Evolutionary conservation across 2,329 filamentous ascomycete species (phyloP), one percentile per base, ranked within the genome.

Genomic region (Curvularia lunata): DNA sequence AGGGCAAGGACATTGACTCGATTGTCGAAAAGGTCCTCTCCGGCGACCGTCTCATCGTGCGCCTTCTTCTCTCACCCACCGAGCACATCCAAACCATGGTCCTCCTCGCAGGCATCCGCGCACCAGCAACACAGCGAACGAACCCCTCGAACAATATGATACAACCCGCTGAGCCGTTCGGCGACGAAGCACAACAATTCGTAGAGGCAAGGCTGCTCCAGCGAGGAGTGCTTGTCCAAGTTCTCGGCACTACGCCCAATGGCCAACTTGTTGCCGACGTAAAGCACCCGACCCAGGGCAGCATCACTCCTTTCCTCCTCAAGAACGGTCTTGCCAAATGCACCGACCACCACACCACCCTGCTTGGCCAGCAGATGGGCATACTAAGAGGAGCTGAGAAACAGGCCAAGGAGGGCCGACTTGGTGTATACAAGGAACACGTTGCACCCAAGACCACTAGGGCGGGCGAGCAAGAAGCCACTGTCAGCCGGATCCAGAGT

Each of bases 341-440:
- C 81, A 92, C 93, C 64, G 95, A 99, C 78, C 93, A 95, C 79
- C 95, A 99, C 81, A 96, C 94, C 0, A 96, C 92, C 38, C 84
- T 97, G 80, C 85, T 99, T 10, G 95, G 95, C 43, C 82, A 86
- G 48, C 91, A 94, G 69, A 99, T 99, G 95, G 88, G 89, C 41
- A 77, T 85, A 56, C 86, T 98, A 56, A 88, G 95, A 62, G 86
- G 91, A 64, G 93, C 95, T 1, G 95, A 99, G 81, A 94, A 91
- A 76, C 82, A 85, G 57, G 95, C 95, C 4, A 92, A 92, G 78
- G 85, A 87, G 64, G 85, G 85, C 65, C 89, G 90, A 70, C 83
- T 89, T 43, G 91, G 92, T 46, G 75, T 98, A 16, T 96, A 95
- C 83, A 91, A 91, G 75, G 86, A 90, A 63, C 88, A 92, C 72